Evolutionary conservation across 225 moss, liverwort and hornwort genomes (phyloP).

Genomic region (Physcomitrium patens): DNA sequence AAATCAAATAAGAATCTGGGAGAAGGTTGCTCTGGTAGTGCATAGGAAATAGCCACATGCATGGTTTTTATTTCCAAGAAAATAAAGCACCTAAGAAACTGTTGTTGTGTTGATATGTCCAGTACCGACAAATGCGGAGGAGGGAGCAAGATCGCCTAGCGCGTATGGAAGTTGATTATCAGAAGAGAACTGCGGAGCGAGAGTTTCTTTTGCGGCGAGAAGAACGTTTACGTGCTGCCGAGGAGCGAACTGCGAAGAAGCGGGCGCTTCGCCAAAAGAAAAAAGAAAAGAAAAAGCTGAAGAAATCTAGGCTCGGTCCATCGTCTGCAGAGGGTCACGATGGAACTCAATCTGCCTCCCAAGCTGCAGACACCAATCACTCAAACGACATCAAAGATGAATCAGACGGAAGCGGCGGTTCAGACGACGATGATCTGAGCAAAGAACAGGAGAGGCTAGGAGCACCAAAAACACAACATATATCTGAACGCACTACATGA

Average conservation of each 20-base stretch:
- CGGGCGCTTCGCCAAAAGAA: slow-evolving; percentile 88
- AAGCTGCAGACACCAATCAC: slow-evolving; percentile 22
- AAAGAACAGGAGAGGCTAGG: slow-evolving; percentile 60
- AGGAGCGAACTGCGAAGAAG: slow-evolving; percentile 95
- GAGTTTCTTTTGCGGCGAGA: slow-evolving; percentile 87
- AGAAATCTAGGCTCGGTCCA: slow-evolving; percentile 68
- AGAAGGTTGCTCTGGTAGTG: neutral
- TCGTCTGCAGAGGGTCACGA: slow-evolving; percentile 27
- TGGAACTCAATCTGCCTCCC: slow-evolving; percentile 17
- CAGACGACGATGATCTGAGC: slow-evolving; percentile 45
- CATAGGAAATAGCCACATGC: neutral
- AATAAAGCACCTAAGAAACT: neutral
- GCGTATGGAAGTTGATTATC: slow-evolving; percentile 92
- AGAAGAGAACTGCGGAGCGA: slow-evolving; percentile 78
- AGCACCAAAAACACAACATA: slow-evolving; percentile 58
- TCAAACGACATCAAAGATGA: slow-evolving; percentile 19
- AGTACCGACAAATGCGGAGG: slow-evolving; percentile 99
- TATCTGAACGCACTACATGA: slow-evolving; percentile 47
- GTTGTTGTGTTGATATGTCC: slow-evolving; percentile 15
- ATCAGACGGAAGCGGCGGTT: slow-evolving; percentile 43
- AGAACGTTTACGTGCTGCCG: slow-evolving; percentile 72
- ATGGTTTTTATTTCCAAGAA: neutral
- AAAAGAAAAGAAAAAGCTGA: slow-evolving; percentile 82
- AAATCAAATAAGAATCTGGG: neutral
- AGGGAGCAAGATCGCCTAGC: slow-evolving; percentile 95